A percentile compares a stretch with the other conserved stretches of the same genome.
Evolutionary conservation across 768 basidiomycete genomes (phyloP).

Genomic region (Lactarius hatsudake): DNA sequence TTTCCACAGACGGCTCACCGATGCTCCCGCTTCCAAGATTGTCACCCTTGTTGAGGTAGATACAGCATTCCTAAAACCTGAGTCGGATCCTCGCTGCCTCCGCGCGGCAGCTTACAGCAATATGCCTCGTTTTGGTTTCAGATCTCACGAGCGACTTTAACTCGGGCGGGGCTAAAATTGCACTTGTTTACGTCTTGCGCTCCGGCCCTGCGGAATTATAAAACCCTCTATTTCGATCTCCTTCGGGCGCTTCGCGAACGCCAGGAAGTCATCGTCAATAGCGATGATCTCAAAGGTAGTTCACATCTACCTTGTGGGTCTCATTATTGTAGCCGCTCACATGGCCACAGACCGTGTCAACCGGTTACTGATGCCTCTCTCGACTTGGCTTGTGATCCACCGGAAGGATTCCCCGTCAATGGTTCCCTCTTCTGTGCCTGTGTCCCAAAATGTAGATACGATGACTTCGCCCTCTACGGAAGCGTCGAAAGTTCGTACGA

Average conservation of each 20-base stretch:
- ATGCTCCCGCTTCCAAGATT: conserved; percentile 20
- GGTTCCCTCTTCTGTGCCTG: conserved; percentile 7
- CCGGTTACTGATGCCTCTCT: conserved; percentile 26
- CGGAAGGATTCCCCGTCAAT: conserved; percentile 11
- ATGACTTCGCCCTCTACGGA: conserved; percentile 5
- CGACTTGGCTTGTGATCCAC: conserved; percentile 26
- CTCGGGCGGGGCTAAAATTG: conserved; percentile 25
- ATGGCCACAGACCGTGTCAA: conserved; percentile 21
- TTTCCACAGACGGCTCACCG: conserved; percentile 4
- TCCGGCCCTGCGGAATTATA: conserved; percentile 21
- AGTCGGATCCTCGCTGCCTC: conserved; percentile 4
- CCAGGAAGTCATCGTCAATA: conserved; percentile 19
- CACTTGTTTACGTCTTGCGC: conserved; percentile 24
- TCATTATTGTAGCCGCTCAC: conserved; percentile 5
- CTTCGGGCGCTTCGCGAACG: conserved; percentile 24
- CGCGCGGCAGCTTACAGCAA: conserved; percentile 12
- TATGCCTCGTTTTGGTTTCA: conserved; percentile 19
- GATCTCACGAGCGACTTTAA: conserved; percentile 27
- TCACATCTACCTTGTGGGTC: conserved; percentile 6
- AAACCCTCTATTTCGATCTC: conserved; percentile 27
- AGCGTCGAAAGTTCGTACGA: neutral
- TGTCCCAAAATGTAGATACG: conserved; percentile 1
- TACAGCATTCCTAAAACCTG: conserved; percentile 4
- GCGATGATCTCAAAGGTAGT: conserved; percentile 25
- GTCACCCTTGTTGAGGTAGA: conserved; percentile 29